phyloP scores from a whole-genome alignment of 2,329 filamentous ascomycete genomes.

The Calonectria hongkongensis region DNA sequence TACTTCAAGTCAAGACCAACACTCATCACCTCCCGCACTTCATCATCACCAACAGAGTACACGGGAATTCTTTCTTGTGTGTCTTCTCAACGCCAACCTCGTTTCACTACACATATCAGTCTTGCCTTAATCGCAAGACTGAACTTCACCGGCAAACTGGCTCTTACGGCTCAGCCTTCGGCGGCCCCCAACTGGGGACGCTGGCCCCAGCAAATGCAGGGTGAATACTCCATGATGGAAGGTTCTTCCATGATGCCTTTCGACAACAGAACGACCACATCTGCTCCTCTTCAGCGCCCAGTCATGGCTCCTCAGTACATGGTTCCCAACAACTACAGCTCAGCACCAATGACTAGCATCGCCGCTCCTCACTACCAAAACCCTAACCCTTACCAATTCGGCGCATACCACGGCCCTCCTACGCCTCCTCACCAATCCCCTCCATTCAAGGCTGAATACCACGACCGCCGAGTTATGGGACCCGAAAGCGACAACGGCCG shows the following conservation, averaged over 20 bases:
- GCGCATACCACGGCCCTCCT: constrained; percentile 63
- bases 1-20: constrained; percentile 33
- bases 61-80: constrained; percentile 34
- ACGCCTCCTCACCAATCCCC: constrained; percentile 58
- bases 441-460: constrained; percentile 59
- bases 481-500: constrained; percentile 51
- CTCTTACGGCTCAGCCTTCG: constrained; percentile 68
- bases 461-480: constrained; percentile 55
- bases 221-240: constrained; percentile 71
- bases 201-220: constrained; percentile 70
- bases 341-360: constrained; percentile 65
- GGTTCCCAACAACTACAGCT: constrained; percentile 65
- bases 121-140: constrained; percentile 53
- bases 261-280: constrained; percentile 64
- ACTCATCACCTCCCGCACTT: constrained; percentile 27
- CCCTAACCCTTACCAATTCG: constrained; percentile 66
- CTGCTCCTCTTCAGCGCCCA: constrained; percentile 65
- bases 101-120: constrained; percentile 42
- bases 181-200: constrained; percentile 71
- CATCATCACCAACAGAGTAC: constrained; percentile 28
- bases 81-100: constrained; percentile 28
- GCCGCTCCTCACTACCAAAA: constrained; percentile 65
- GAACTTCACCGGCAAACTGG: constrained; percentile 61
- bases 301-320: constrained; percentile 69
- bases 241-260: constrained; percentile 68